Conservation (phyloP, 257 asterid species). For the Gentiana dahurica region DNA sequence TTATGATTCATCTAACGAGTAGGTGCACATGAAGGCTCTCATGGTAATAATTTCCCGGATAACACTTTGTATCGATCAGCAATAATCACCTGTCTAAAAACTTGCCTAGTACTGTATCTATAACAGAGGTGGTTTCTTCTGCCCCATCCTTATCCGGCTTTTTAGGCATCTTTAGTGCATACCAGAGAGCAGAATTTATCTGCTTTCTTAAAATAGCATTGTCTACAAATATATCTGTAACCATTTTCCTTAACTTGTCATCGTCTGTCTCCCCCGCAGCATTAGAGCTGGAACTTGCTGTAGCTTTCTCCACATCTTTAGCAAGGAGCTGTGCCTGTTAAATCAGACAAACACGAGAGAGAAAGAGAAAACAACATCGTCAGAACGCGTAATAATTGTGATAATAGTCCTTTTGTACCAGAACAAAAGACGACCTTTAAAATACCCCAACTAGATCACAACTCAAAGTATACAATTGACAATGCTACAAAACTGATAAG, state of each 20-base stretch:
- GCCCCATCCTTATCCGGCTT: constrained; percentile 12
- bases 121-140: constrained; percentile 11
- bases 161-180: constrained; percentile 19
- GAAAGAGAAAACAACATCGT: background rate
- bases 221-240: constrained; percentile 33
- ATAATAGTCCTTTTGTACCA: background rate
- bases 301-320: constrained; percentile 21
- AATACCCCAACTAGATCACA: too few species aligned
- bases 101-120: constrained; percentile 15
- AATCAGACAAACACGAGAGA: constrained; percentile 6
- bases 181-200: constrained; percentile 22
- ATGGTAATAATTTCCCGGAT: too few species aligned
- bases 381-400: background rate
- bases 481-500: too few species aligned
- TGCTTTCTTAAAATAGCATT: constrained; percentile 42
- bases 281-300: constrained; percentile 5
- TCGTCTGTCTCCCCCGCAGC: constrained; percentile 15
- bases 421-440: background rate
- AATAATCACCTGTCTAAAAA: constrained; percentile 15
- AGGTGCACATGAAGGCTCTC: too few species aligned
- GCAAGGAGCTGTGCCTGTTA: constrained; percentile 54
- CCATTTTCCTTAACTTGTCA: constrained; percentile 44
- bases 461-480: too few species aligned
- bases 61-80: too few species aligned
- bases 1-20: too few species aligned